phyloP scores from a whole-genome alignment of 345 rosid genomes.

The Leavenworthia alabamica region DNA sequence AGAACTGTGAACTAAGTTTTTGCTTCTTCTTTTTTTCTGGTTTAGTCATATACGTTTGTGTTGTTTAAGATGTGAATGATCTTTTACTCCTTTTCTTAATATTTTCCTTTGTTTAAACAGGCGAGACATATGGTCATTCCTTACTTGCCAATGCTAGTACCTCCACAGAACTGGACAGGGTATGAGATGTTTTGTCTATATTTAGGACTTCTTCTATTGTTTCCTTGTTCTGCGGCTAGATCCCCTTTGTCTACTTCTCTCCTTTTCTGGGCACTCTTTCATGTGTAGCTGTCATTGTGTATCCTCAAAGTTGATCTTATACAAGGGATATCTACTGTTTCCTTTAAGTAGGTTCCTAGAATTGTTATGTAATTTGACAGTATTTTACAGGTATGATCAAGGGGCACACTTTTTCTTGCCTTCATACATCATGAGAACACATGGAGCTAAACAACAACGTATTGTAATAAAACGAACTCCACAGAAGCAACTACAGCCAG shows the following conservation, averaged over 20 bases:
- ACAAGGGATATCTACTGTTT: no score
- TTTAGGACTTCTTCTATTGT: not conserved
- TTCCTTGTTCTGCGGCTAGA: not conserved
- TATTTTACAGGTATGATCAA: slow-evolving; percentile 67
- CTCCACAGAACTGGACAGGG: slow-evolving; percentile 94
- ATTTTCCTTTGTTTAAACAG: slow-evolving; percentile 41
- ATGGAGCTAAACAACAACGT: slow-evolving; percentile 86
- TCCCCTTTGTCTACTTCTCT: not conserved
- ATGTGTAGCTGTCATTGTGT: slow-evolving; percentile 1
- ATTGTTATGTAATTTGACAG: no score
- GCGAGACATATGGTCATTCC: slow-evolving; percentile 98
- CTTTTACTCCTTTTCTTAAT: slow-evolving; percentile 14
- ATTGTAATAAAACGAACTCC: slow-evolving; percentile 54
- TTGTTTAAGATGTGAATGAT: not conserved
- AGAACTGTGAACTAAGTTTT: slow-evolving; percentile 14
- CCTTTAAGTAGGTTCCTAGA: no score
- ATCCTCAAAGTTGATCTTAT: slow-evolving; percentile 3
- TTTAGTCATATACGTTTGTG: slow-evolving; percentile 8
- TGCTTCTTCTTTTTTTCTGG: not conserved
- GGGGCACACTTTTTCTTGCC: slow-evolving; percentile 88
- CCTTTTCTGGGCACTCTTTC: slow-evolving; percentile 5
- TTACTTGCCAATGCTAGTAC: slow-evolving; percentile 95
- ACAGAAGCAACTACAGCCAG: slow-evolving; percentile 49
- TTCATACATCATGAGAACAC: slow-evolving; percentile 86
- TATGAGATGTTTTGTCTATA: slow-evolving; percentile 35